phyloP scores from a whole-genome alignment of 2,329 filamentous ascomycete genomes.

The Neoarthrinium moseri region DNA sequence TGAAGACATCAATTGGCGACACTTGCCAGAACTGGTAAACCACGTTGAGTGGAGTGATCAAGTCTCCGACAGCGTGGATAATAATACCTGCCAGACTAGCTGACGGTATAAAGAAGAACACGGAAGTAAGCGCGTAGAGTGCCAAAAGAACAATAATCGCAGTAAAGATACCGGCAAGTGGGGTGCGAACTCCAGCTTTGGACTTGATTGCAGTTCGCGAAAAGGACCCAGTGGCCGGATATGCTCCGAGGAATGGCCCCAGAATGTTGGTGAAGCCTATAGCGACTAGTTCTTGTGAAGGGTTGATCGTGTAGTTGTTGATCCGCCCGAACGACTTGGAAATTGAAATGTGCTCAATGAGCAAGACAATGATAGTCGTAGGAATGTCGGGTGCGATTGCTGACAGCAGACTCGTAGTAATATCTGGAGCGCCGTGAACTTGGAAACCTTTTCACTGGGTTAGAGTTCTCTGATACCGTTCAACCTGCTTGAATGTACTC shows the following conservation, averaged over 20 bases:
- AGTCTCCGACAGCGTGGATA: conserved; percentile 84
- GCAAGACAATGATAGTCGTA: conserved; percentile 57
- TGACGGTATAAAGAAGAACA: conserved; percentile 88
- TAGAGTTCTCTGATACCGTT: too few relatives aligned
- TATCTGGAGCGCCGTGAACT: conserved; percentile 62
- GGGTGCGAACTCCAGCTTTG: conserved; percentile 88
- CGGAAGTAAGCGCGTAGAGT: conserved; percentile 76
- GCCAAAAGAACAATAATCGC: conserved; percentile 79
- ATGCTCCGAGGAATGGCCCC: conserved; percentile 67
- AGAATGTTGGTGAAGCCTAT: conserved; percentile 75
- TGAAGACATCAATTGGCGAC: conserved; percentile 75
- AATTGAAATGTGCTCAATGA: conserved; percentile 83
- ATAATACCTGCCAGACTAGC: conserved; percentile 78
- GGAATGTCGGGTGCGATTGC: conserved; percentile 59
- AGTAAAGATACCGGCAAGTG: conserved; percentile 82
- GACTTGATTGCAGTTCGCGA: conserved; percentile 90
- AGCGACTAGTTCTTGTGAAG: conserved; percentile 77
- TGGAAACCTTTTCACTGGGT: conserved; percentile 70
- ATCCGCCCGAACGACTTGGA: conserved; percentile 79
- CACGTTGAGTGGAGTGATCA: conserved; percentile 79
- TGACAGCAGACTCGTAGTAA: conserved; percentile 60
- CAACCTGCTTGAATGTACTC: too few relatives aligned
- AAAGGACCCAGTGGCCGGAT: conserved; percentile 87
- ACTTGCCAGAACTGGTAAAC: conserved; percentile 89
- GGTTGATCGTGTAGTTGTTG: conserved; percentile 76